Conservation (phyloP, 805 yeast genomes). For the Kuraishia hungarica region DNA sequence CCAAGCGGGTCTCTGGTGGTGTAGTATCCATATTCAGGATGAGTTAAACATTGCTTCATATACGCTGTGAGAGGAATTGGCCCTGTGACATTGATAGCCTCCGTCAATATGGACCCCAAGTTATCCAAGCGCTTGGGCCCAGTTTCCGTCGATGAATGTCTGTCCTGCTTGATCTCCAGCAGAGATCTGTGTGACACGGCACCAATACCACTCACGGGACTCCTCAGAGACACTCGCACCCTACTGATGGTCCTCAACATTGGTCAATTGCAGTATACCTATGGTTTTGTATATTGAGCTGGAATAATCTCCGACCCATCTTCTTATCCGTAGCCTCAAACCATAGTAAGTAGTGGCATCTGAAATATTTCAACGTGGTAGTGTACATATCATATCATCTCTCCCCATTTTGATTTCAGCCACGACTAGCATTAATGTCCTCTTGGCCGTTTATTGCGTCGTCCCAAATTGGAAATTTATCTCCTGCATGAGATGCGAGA, state of each 20-base stretch:
- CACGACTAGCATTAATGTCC: not conserved
- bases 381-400: not conserved
- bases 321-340: too few relatives aligned
- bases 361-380: not conserved
- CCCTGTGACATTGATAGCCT: slow-evolving; percentile 59
- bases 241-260: not conserved
- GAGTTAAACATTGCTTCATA: slow-evolving; percentile 76
- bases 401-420: not conserved
- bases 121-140: not conserved
- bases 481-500: not conserved
- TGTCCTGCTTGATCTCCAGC: not conserved
- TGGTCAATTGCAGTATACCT: too few relatives aligned
- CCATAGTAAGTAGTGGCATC: too few relatives aligned
- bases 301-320: not conserved
- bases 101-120: slow-evolving; percentile 26
- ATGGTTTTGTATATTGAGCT: too few relatives aligned
- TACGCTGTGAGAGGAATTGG: slow-evolving; percentile 66
- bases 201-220: not conserved
- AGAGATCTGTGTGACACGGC: not conserved
- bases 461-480: not conserved
- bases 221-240: not conserved
- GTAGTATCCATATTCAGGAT: slow-evolving; percentile 73
- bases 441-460: not conserved
- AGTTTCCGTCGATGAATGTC: not conserved
- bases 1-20: slow-evolving; percentile 65